A percentile compares a stretch with the other conserved stretches of the same genome.
phyloP scores from a whole-genome alignment of 2,329 filamentous ascomycete species.

The Monosporascus ibericus region DNA sequence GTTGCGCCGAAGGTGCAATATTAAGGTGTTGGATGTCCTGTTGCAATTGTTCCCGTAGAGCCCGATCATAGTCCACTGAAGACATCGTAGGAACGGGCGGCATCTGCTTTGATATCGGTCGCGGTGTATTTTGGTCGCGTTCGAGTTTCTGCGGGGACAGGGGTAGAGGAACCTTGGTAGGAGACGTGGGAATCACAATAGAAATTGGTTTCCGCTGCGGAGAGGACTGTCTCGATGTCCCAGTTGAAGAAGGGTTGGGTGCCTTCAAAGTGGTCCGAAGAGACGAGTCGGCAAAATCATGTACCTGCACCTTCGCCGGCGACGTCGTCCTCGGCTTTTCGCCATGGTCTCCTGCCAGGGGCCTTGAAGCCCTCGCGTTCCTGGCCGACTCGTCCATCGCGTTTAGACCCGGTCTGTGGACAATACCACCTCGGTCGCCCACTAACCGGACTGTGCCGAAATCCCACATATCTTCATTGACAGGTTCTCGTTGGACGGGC shows the following conservation, averaged over 20 bases:
- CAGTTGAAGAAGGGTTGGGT: conserved; percentile 32
- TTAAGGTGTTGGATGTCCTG: conserved; percentile 55
- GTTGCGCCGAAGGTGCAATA: conserved; percentile 30
- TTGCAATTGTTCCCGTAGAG: conserved; percentile 57
- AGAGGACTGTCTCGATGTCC: conserved; percentile 50
- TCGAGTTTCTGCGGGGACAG: conserved; percentile 48
- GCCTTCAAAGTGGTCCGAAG: conserved; percentile 51
- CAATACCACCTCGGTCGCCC: conserved; percentile 55
- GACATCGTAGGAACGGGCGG: conserved; percentile 40
- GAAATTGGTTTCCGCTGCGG: conserved; percentile 53
- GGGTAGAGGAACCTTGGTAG: conserved; percentile 55
- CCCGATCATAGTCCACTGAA: conserved; percentile 55
- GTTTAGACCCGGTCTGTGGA: conserved; percentile 53
- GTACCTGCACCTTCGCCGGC: conserved; percentile 44
- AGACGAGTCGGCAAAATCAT: conserved; percentile 36
- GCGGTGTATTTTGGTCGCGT: conserved; percentile 39
- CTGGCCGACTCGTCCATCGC: conserved; percentile 75
- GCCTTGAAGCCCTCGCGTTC: conserved; percentile 62
- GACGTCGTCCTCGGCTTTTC: conserved; percentile 45
- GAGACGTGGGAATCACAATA: conserved; percentile 36
- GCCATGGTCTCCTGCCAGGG: conserved; percentile 47
- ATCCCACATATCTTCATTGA: conserved; percentile 90
- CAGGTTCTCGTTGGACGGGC: conserved; percentile 48
- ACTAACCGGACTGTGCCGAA: conserved; percentile 90
- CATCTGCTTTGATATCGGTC: conserved; percentile 37